These are phyloP conservation scores for Aspergillus candidus DNA, from an alignment of 2,329 filamentous ascomycete species.

Conservation along the genomic window DNA sequence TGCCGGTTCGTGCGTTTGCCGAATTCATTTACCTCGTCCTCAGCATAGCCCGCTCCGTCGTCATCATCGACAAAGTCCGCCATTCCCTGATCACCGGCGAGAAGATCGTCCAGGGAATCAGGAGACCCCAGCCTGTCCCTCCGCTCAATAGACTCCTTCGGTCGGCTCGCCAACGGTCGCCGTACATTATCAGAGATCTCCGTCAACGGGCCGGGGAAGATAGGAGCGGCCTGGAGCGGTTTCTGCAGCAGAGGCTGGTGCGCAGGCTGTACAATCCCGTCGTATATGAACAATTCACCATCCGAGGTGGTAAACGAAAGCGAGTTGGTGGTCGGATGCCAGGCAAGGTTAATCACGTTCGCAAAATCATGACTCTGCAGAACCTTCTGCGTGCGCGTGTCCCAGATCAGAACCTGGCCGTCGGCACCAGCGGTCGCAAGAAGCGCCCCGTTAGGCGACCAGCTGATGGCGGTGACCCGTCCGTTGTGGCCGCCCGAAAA, in stretches of 20 bases:
- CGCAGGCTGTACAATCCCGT: slow-evolving; percentile 48
- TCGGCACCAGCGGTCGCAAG: slow-evolving; percentile 58
- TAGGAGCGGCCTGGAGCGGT: slow-evolving; percentile 67
- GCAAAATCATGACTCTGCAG: slow-evolving; percentile 71
- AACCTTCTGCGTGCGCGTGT: slow-evolving; percentile 77
- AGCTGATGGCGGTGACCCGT: slow-evolving; percentile 79
- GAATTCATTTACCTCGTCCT: slow-evolving; percentile 56
- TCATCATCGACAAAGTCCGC: slow-evolving; percentile 92
- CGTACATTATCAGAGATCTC: slow-evolving; percentile 63
- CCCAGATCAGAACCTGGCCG: slow-evolving; percentile 63
- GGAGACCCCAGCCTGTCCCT: slow-evolving; percentile 57
- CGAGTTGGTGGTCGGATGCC: slow-evolving; percentile 86
- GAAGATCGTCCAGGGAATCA: slow-evolving; percentile 77
- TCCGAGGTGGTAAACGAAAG: slow-evolving; percentile 88
- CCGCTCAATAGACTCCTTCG: slow-evolving; percentile 48
- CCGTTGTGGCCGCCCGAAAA: slow-evolving; percentile 76
- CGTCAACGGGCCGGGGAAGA: slow-evolving; percentile 71
- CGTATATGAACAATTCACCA: slow-evolving; percentile 87
- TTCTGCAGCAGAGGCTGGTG: slow-evolving; percentile 46
- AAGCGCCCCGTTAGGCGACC: slow-evolving; percentile 92
- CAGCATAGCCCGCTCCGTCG: slow-evolving; percentile 82
- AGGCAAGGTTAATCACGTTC: slow-evolving; percentile 78
- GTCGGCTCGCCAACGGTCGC: slow-evolving; percentile 51
- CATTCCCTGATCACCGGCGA: slow-evolving; percentile 57
- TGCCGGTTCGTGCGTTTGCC: slow-evolving; percentile 57